Evolutionary conservation across 1,284 basidiomycete genomes (phyloP).

Genomic region (Gymnopus androsaceus): DNA sequence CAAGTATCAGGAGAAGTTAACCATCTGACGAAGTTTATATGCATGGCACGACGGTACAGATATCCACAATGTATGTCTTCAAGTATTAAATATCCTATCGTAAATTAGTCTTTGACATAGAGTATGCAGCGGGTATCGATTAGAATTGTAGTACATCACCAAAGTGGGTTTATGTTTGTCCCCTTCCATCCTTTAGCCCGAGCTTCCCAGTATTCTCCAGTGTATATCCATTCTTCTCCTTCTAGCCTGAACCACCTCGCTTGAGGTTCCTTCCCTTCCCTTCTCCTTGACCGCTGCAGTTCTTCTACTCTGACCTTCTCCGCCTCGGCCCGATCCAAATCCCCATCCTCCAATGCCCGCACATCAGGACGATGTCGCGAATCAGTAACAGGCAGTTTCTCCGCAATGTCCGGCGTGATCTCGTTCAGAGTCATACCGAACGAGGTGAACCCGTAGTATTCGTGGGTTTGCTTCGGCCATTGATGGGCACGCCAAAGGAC

Average conservation of each 20-base stretch:
- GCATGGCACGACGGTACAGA: too few species aligned
- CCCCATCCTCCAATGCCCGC: conserved; percentile 81
- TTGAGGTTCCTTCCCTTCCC: conserved; percentile 51
- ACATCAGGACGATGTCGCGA: conserved; percentile 87
- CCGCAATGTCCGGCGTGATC: conserved; percentile 68
- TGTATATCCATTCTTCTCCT: conserved; percentile 75
- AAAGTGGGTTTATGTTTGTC: conserved; percentile 50
- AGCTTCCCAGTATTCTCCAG: conserved; percentile 83
- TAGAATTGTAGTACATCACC: conserved; percentile 45
- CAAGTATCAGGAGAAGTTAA: too few species aligned
- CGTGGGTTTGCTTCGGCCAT: conserved; percentile 72
- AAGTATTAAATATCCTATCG: not conserved
- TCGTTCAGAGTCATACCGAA: conserved; percentile 86
- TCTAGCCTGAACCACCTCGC: conserved; percentile 75
- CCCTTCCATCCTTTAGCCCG: conserved; percentile 65
- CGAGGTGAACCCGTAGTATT: conserved; percentile 82
- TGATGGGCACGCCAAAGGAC: conserved; percentile 75
- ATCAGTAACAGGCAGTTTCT: conserved; percentile 79
- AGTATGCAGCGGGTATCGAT: not conserved
- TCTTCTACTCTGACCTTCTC: conserved; percentile 80
- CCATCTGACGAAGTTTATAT: too few species aligned
- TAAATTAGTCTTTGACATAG: not conserved
- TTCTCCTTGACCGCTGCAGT: conserved; percentile 67
- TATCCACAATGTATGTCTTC: too few species aligned
- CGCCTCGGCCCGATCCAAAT: conserved; percentile 74